Conservation (phyloP, 176 grass and related monocot species). For the Raddia distichophylla region DNA sequence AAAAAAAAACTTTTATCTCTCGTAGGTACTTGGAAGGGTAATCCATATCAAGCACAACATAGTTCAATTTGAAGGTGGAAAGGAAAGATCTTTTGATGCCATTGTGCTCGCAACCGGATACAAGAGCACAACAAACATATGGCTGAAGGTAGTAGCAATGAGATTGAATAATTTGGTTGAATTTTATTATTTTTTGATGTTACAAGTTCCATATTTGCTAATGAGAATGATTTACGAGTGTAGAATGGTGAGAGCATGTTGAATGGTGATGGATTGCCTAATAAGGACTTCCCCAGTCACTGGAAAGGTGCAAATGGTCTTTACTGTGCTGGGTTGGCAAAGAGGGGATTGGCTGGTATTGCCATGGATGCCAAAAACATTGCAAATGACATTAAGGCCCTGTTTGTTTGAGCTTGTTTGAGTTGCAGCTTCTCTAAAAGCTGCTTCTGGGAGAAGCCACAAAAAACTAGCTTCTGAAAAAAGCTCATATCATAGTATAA, state of each 20-base stretch:
- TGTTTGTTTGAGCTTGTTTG: no score
- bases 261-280: constrained; percentile 24
- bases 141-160: constrained; percentile 38
- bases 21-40: neutral
- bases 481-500: no score
- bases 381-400: constrained; percentile 31
- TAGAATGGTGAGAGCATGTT: constrained; percentile 16
- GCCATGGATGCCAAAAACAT: constrained; percentile 41
- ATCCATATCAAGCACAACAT: neutral
- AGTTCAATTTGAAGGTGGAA: constrained; percentile 19
- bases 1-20: neutral
- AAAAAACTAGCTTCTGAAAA: no score
- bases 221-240: neutral
- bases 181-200: neutral
- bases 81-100: constrained; percentile 1
- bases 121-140: constrained; percentile 30
- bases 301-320: constrained; percentile 52
- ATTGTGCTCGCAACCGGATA: constrained; percentile 57
- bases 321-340: constrained; percentile 38
- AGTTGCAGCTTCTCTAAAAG: no score
- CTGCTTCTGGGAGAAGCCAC: no score
- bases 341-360: constrained; percentile 33
- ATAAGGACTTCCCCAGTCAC: constrained; percentile 29
- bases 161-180: neutral
- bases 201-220: neutral